These are phyloP conservation scores for Penicillium sp. DNA, from an alignment of 2,329 filamentous ascomycete genomes.

Conservation along the genomic window DNA sequence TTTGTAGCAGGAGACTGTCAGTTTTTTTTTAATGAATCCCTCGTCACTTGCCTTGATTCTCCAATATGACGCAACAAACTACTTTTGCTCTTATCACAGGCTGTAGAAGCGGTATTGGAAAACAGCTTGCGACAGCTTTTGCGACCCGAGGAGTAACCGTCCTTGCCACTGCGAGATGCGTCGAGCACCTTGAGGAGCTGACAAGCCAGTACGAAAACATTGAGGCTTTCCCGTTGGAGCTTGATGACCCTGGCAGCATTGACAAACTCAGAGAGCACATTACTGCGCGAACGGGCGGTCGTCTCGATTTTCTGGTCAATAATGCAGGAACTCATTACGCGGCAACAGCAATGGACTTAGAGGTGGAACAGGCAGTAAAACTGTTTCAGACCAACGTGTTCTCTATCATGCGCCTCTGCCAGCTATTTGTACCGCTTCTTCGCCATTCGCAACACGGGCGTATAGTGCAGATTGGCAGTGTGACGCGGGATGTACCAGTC, in stretches of 20 bases:
- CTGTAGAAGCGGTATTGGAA: conserved; percentile 9
- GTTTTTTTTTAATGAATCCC: no score
- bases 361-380: conserved; percentile 1
- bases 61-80: no score
- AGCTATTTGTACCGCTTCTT: no score
- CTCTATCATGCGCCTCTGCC: conserved; percentile 16
- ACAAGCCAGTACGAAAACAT: conserved; percentile 4
- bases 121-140: conserved; percentile 10
- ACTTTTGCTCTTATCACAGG: conserved; percentile 6
- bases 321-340: conserved; percentile 15
- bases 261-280: neutral
- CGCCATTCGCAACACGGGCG: no score
- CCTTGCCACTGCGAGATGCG: conserved; percentile 1
- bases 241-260: no score
- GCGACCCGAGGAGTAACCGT: conserved; percentile 2
- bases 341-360: conserved; percentile 4
- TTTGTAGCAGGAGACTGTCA: no score
- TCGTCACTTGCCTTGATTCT: no score
- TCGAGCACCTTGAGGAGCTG: neutral
- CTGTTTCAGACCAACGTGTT: conserved; percentile 9
- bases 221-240: neutral
- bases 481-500: no score
- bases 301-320: conserved; percentile 14
- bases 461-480: conserved; percentile 28
- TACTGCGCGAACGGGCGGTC: conserved; percentile 1